These are phyloP conservation scores for Phanerochaete sordida DNA, from an alignment of 768 basidiomycete genomes.

Conservation along the genomic window DNA sequence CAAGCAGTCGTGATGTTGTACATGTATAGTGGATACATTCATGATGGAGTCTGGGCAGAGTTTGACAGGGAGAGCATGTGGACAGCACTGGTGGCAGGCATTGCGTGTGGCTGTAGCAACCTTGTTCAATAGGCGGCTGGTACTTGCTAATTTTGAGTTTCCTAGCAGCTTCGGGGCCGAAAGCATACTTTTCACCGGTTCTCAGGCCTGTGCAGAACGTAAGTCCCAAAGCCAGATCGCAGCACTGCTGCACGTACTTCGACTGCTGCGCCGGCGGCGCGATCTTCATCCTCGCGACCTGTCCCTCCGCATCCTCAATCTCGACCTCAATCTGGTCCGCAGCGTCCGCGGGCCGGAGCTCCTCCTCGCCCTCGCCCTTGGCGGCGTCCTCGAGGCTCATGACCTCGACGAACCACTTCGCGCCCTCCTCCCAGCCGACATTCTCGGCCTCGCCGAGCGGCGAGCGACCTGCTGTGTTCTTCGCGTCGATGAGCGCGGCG, in stretches of 20 bases:
- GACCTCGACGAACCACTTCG: constrained; percentile 75
- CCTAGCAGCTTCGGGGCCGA: too few relatives aligned
- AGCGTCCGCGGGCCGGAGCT: constrained; percentile 30
- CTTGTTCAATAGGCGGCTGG: too few relatives aligned
- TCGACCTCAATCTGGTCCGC: constrained; percentile 57
- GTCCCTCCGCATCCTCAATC: constrained; percentile 69
- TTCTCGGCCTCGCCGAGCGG: constrained; percentile 82
- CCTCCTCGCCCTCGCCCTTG: constrained; percentile 38
- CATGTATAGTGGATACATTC: too few relatives aligned
- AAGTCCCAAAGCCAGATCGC: neutral
- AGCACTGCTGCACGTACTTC: neutral
- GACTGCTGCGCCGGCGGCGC: neutral
- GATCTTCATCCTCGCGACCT: constrained; percentile 57
- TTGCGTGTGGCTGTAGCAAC: too few relatives aligned
- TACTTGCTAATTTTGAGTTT: too few relatives aligned
- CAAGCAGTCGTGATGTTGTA: too few relatives aligned
- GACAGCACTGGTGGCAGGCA: too few relatives aligned
- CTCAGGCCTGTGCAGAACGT: neutral
- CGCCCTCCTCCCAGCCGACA: constrained; percentile 80
- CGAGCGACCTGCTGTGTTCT: constrained; percentile 68
- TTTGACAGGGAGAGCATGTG: too few relatives aligned
- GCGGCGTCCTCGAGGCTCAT: constrained; percentile 66
- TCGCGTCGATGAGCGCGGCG: constrained; percentile 67
- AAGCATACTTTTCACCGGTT: neutral
- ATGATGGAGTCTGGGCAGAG: too few relatives aligned